These are phyloP conservation scores for Chaetomium strumarium DNA, from an alignment of 2,329 filamentous ascomycete species.

Conservation along the genomic window DNA sequence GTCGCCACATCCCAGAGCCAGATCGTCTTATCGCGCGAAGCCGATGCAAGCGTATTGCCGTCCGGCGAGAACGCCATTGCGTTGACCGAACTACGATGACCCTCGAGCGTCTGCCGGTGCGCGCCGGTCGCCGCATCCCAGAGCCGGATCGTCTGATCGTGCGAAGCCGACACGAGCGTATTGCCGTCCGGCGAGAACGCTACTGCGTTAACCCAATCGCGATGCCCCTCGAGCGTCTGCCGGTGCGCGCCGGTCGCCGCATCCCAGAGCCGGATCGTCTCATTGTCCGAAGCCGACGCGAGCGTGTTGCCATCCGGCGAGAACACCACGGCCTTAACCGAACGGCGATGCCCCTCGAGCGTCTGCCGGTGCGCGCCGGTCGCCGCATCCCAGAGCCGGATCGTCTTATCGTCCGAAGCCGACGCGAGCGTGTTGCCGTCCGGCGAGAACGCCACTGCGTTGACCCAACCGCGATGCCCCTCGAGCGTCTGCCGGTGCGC, in stretches of 20 bases:
- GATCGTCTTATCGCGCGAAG: neutral
- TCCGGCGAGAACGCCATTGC: slow-evolving; percentile 22
- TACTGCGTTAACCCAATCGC: neutral
- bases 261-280: too few relatives aligned
- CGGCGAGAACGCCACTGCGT: slow-evolving; percentile 20
- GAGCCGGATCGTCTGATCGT: neutral
- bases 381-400: too few relatives aligned
- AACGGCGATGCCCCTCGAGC: too few relatives aligned
- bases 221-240: neutral
- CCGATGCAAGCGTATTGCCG: slow-evolving; percentile 7
- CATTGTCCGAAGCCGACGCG: neutral
- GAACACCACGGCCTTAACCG: slow-evolving; percentile 19
- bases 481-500: slow-evolving; percentile 11
- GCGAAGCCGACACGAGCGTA: neutral
- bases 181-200: slow-evolving; percentile 19
- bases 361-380: too few relatives aligned
- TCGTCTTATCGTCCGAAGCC: too few relatives aligned
- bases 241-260: slow-evolving; percentile 1
- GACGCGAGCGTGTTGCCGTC: too few relatives aligned
- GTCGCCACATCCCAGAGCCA: neutral
- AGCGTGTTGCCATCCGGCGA: slow-evolving; percentile 13
- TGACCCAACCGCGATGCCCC: slow-evolving; percentile 12
- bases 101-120: slow-evolving; percentile 14
- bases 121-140: neutral
- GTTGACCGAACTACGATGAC: slow-evolving; percentile 6